Base-by-base conservation (phyloP, 2,329 filamentous ascomycete species). In the Dendryphion nanum region DNA sequence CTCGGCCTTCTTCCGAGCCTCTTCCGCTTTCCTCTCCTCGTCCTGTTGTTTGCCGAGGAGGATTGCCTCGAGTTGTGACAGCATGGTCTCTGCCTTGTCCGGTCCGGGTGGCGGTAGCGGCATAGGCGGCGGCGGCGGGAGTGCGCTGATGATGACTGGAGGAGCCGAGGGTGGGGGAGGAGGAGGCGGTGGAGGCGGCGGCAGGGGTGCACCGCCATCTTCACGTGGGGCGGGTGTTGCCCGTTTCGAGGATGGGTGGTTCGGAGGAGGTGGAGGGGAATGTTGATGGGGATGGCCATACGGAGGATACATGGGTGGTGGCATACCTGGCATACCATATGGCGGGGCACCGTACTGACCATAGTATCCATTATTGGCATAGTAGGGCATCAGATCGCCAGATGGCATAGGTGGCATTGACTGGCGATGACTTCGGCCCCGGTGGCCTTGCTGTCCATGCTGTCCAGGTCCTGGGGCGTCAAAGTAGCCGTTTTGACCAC, bases 401-500 rank as follows among this genome's bases (percentile, higher is more conserved):
- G 53, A 46, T 3, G 55, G 54, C 7, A 45, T 44, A 8, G 55
- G 54, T 13, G 52, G 51, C 55, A 66, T 64, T 0, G 64, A 66
- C 38, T 60, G 59, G 39, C 59, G 59, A 40, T 66, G 57, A 17
- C 47, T 41, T 34, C 50, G 53, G 26, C 50, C 46, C 35, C 38
- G 34, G 18, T 30, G 34, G n/a, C 14, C 23, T 15, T 18, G 17
- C 14, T 30, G 38, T 5, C 30, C 37, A 13, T 16, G 33, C 14
- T 7, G n/a, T 7, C 33, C 33, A n/a, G 23, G 23, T 8, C 24
- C 35, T n/a, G 19, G 23, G 14, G n/a, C 17, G 4, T 38, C 31
- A 24, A 71, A 71, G 50, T 71, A 72, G 45, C 65, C 59, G 30
- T 42, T 47, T 16, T 47, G 45, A 4, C 48, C 50, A 17, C 32